Base-by-base conservation (phyloP, 2,329 filamentous ascomycete genomes). In the Colletotrichum lini region DNA sequence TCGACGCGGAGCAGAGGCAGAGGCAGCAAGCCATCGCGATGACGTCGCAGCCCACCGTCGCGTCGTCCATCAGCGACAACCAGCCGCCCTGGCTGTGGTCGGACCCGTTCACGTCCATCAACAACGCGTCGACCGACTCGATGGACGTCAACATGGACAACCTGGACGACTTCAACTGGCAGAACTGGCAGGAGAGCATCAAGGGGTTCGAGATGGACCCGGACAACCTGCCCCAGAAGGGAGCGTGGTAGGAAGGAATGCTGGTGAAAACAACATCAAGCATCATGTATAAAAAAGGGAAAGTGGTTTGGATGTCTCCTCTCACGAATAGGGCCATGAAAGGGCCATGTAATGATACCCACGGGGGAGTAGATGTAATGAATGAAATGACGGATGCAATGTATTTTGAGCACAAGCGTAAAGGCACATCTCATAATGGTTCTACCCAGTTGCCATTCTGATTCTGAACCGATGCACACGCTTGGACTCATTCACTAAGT, bases 131-230 rank as follows among this genome's bases (percentile, higher is more conserved):
- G 4, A 52, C 73, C 8, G 81, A 82, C 58, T 79, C 83, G 30
- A 74, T 80, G 53, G 83, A 84, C 9, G 69, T 77, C 40, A 75
- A 75, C 45, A 81, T 84, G 76, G 75, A 82, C 69, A 70, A 30
- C 23, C 83, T 84, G 2, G 79, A 81, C 3, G 80, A 82, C 8
- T 86, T 87, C 69, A 82, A 86, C 73, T 87, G 85, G 85, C 82
- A 86, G 59, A 82, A 83, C 66, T 87, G 85, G 83, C 83, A 82
- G 67, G 81, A 84, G 66, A 84, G 76, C 73, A 80, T 84, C 53
- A 79, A 79, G 38, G 82, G 81, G 0, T 70, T 84, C 65, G 82
- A 82, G 75, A 80, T 81, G 67, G 67, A 73, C 18, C 67, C 67
- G 8, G 67, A 59, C 15, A 71, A 68, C 58, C 62, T 67, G 56